phyloP scores from a whole-genome alignment of 495 filamentous ascomycete species.

The Lophiotrema nucula region DNA sequence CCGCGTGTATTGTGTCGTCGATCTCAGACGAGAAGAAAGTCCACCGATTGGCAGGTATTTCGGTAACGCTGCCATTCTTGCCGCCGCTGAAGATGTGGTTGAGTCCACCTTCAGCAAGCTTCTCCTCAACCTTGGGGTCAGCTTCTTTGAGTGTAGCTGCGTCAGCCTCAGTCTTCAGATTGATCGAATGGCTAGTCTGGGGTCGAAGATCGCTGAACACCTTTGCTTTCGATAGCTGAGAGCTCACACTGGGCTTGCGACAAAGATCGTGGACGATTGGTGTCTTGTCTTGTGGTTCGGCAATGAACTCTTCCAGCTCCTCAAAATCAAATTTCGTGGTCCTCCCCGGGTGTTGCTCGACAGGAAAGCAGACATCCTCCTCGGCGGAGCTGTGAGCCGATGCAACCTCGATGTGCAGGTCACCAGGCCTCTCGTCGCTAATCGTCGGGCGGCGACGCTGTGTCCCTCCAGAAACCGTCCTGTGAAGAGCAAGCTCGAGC shows the following conservation, averaged over 20 bases:
- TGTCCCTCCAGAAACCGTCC: constrained; percentile 69
- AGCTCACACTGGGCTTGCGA: constrained; percentile 55
- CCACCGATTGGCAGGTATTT: constrained; percentile 58
- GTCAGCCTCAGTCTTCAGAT: constrained; percentile 42
- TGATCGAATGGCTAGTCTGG: constrained; percentile 16
- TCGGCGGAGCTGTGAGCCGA: constrained; percentile 53
- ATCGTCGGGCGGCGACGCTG: constrained; percentile 58
- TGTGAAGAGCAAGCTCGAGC: constrained; percentile 62
- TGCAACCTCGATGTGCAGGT: constrained; percentile 46
- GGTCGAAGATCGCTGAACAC: constrained; percentile 65
- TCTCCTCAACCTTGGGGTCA: constrained; percentile 28
- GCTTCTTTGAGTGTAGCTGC: constrained; percentile 25
- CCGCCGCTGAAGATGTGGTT: constrained; percentile 9
- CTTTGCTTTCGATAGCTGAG: constrained; percentile 50
- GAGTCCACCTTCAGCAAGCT: constrained; percentile 38
- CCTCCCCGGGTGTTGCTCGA: constrained; percentile 52
- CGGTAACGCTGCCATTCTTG: constrained; percentile 5
- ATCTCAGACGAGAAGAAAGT: constrained; percentile 95
- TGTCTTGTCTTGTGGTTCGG: constrained; percentile 52
- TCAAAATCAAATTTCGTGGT: constrained; percentile 78
- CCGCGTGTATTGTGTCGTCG: constrained; percentile 85
- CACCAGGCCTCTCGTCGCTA: constrained; percentile 55
- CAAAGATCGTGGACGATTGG: constrained; percentile 39
- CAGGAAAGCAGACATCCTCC: constrained; percentile 85
- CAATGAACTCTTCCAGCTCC: constrained; percentile 81